These are phyloP conservation scores for Clonostachys solani DNA, from an alignment of 2,329 filamentous ascomycete species.

Conservation along the genomic window DNA sequence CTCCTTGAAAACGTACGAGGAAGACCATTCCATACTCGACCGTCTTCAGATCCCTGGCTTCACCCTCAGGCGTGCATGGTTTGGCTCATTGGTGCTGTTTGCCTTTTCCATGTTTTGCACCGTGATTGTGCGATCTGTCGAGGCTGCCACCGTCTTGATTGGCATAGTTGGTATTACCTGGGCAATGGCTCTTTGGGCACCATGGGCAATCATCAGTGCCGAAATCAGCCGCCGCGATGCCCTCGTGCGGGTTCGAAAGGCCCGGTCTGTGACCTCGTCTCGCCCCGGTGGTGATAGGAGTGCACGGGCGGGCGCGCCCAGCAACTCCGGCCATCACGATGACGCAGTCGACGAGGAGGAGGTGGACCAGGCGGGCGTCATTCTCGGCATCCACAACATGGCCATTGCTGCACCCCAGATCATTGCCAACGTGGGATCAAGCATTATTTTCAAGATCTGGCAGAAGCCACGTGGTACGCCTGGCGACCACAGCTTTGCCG, in stretches of 20 bases:
- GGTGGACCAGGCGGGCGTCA: slow-evolving; percentile 78
- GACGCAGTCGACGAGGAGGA: slow-evolving; percentile 46
- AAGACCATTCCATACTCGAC: slow-evolving; percentile 42
- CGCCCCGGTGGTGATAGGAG: too few species aligned
- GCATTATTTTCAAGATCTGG: slow-evolving; percentile 75
- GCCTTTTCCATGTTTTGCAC: slow-evolving; percentile 78
- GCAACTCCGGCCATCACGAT: slow-evolving; percentile 3
- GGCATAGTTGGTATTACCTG: slow-evolving; percentile 84
- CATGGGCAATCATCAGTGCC: slow-evolving; percentile 90
- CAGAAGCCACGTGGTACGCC: slow-evolving; percentile 84
- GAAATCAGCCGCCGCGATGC: slow-evolving; percentile 84
- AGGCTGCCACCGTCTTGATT: slow-evolving; percentile 71
- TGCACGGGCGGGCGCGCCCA: slow-evolving; percentile 2
- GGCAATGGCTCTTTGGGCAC: slow-evolving; percentile 91
- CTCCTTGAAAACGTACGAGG: slow-evolving; percentile 18
- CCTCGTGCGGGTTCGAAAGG: slow-evolving; percentile 31
- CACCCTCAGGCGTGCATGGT: slow-evolving; percentile 85
- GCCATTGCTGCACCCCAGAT: slow-evolving; percentile 90
- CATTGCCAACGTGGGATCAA: slow-evolving; percentile 79
- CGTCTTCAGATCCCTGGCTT: slow-evolving; percentile 73
- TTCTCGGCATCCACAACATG: slow-evolving; percentile 94
- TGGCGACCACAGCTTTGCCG: slow-evolving; percentile 82
- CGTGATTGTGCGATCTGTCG: slow-evolving; percentile 68
- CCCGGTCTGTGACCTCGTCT: slow-evolving; percentile 11
- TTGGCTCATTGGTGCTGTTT: slow-evolving; percentile 81